Percentiles rank a stretch among this genome's conserved stretches.
phyloP scores from a whole-genome alignment of 2,329 filamentous ascomycete genomes.

The Cladosporium sp. region DNA sequence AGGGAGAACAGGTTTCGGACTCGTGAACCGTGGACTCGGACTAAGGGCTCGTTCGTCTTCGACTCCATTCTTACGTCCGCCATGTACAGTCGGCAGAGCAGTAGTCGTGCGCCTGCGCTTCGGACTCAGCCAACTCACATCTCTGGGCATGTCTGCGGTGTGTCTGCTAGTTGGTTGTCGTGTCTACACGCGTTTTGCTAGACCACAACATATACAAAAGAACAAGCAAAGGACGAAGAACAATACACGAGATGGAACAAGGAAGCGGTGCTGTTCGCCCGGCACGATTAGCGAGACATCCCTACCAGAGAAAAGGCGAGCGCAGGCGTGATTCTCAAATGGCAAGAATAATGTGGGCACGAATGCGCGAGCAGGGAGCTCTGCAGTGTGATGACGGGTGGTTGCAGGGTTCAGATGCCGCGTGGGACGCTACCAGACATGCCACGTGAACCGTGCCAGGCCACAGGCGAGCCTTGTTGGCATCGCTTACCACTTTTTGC shows the following conservation, averaged over 20 bases:
- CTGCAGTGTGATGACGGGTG: constrained; percentile 7
- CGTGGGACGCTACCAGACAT: not conserved
- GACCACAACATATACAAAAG: not conserved
- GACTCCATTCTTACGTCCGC: constrained; percentile 9
- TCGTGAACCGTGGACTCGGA: constrained; percentile 2
- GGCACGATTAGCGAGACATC: not conserved
- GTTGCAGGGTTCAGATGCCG: constrained; percentile 2
- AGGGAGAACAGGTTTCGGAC: constrained; percentile 7
- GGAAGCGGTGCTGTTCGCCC: not conserved
- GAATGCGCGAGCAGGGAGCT: not conserved
- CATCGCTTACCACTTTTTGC: constrained; percentile 9
- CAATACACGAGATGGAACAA: no score
- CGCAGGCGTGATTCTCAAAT: not conserved
- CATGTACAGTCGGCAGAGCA: constrained; percentile 20
- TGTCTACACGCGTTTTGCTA: not conserved
- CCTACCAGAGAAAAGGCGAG: not conserved
- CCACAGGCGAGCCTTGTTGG: no score
- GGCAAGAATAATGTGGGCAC: not conserved
- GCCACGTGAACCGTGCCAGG: constrained; percentile 10
- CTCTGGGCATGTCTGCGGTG: constrained; percentile 7
- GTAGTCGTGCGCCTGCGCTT: constrained; percentile 25
- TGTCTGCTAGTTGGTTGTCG: not conserved
- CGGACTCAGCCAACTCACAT: constrained; percentile 25
- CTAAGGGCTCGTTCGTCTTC: constrained; percentile 7
- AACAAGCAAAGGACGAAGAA: not conserved